These are phyloP conservation scores for Russula emetica DNA, from an alignment of 768 basidiomycete species.

Conservation along the genomic window DNA sequence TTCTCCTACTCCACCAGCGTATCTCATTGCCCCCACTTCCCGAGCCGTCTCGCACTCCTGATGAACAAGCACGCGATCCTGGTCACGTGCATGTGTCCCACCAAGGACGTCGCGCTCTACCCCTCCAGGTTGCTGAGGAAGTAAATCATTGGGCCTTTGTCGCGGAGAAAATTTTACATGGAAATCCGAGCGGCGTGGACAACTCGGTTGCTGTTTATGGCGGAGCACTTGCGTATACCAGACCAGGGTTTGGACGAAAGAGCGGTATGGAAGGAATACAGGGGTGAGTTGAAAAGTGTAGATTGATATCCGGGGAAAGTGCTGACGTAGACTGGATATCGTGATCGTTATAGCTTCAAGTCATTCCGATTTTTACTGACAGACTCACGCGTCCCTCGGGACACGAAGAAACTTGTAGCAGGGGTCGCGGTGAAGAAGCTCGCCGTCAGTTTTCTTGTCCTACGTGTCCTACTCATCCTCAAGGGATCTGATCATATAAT, in stretches of 20 bases:
- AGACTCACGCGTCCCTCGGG: conserved; percentile 88
- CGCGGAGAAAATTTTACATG: conserved; percentile 93
- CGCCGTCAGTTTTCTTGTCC: conserved; percentile 41
- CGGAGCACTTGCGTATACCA: conserved; percentile 86
- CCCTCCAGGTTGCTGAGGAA: conserved; percentile 61
- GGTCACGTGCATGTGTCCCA: conserved; percentile 62
- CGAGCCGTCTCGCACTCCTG: conserved; percentile 38
- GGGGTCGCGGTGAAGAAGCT: conserved; percentile 72
- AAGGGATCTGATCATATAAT: conserved; percentile 6
- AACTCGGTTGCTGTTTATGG: conserved; percentile 92
- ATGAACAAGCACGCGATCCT: conserved; percentile 33
- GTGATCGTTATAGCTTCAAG: conserved; percentile 61
- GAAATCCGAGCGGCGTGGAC: conserved; percentile 96
- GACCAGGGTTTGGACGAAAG: conserved; percentile 70
- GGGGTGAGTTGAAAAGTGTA: conserved; percentile 48
- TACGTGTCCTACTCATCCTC: neutral
- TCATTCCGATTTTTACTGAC: conserved; percentile 86
- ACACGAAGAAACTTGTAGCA: conserved; percentile 92
- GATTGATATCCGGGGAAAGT: neutral
- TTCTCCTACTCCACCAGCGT: conserved; percentile 71
- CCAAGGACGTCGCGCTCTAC: conserved; percentile 60
- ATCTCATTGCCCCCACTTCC: conserved; percentile 56
- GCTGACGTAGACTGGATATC: conserved; percentile 18
- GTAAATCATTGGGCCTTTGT: conserved; percentile 94
- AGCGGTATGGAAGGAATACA: conserved; percentile 81